These are phyloP conservation scores for Penicillium fuscoglaucum DNA, from an alignment of 2,329 filamentous ascomycete species.

Conservation along the genomic window DNA sequence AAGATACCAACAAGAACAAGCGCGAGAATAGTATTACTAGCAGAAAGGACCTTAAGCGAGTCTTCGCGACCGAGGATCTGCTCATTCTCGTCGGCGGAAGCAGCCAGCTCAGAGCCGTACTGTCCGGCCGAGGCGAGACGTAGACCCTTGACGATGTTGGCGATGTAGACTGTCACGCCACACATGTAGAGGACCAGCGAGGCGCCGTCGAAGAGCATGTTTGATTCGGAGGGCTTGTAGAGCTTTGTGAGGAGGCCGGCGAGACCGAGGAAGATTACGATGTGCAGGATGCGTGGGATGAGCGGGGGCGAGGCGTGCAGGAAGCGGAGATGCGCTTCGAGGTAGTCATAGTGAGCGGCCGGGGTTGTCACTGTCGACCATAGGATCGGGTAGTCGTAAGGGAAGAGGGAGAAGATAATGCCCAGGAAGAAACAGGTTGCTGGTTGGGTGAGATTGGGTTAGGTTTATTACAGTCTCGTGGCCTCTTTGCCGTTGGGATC, in stretches of 20 bases:
- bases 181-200: constrained; percentile 74
- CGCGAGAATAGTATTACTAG: constrained; percentile 94
- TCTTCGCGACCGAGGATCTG: constrained; percentile 80
- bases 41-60: constrained; percentile 83
- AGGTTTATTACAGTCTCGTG: constrained; percentile 11
- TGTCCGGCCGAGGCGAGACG: constrained; percentile 74
- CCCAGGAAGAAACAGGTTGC: constrained; percentile 97
- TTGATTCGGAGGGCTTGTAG: constrained; percentile 88
- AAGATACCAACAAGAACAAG: constrained; percentile 88
- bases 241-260: constrained; percentile 90
- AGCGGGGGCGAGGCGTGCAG: constrained; percentile 88
- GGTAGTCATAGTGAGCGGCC: constrained; percentile 72
- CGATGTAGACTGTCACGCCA: constrained; percentile 87
- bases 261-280: constrained; percentile 85
- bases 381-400: constrained; percentile 67
- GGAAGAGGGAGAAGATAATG: constrained; percentile 93
- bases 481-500: constrained; percentile 9
- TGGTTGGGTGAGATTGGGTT: constrained; percentile 38
- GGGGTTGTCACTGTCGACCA: constrained; percentile 47
- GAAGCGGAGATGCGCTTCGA: constrained; percentile 88
- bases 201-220: constrained; percentile 88
- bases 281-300: constrained; percentile 90
- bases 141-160: constrained; percentile 95
- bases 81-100: constrained; percentile 55
- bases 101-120: constrained; percentile 55